Percentiles rank a stretch among this genome's conserved stretches.
Evolutionary conservation across 768 basidiomycete species (phyloP).

Genomic region (Kwoniella sp.): DNA sequence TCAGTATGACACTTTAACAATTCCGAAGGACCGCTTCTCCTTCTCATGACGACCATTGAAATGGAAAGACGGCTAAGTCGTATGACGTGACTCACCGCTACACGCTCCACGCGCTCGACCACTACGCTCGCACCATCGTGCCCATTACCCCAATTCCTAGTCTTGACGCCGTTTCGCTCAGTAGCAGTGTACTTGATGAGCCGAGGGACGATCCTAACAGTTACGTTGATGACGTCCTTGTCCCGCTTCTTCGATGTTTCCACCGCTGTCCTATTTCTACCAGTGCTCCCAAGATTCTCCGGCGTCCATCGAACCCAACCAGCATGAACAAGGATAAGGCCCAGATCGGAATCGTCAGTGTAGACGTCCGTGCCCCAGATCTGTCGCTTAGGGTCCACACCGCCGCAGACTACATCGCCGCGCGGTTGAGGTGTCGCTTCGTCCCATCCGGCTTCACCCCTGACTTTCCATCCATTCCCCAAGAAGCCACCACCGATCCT

Average conservation of each 20-base stretch:
- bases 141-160: slow-evolving; percentile 58
- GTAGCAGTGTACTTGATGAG: slow-evolving; percentile 56
- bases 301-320: slow-evolving; percentile 56
- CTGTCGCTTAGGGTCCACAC: slow-evolving; percentile 30
- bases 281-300: neutral
- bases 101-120: slow-evolving; percentile 52
- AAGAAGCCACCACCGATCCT: slow-evolving; percentile 41
- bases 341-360: slow-evolving; percentile 59
- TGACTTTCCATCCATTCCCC: slow-evolving; percentile 35
- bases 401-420: slow-evolving; percentile 14
- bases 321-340: slow-evolving; percentile 56
- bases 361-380: slow-evolving; percentile 59
- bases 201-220: slow-evolving; percentile 54
- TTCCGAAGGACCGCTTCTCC: too few species aligned
- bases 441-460: slow-evolving; percentile 48
- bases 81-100: slow-evolving; percentile 50
- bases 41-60: too few species aligned
- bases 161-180: slow-evolving; percentile 54
- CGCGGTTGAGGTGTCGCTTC: slow-evolving; percentile 11
- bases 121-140: slow-evolving; percentile 58
- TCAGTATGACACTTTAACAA: too few species aligned
- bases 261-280: neutral
- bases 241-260: slow-evolving; percentile 4
- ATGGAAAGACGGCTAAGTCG: too few species aligned
- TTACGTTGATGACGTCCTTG: slow-evolving; percentile 44